Evolutionary conservation across 2,329 filamentous ascomycete genomes (phyloP).

Genomic region (Pseudocercospora crystallina): DNA sequence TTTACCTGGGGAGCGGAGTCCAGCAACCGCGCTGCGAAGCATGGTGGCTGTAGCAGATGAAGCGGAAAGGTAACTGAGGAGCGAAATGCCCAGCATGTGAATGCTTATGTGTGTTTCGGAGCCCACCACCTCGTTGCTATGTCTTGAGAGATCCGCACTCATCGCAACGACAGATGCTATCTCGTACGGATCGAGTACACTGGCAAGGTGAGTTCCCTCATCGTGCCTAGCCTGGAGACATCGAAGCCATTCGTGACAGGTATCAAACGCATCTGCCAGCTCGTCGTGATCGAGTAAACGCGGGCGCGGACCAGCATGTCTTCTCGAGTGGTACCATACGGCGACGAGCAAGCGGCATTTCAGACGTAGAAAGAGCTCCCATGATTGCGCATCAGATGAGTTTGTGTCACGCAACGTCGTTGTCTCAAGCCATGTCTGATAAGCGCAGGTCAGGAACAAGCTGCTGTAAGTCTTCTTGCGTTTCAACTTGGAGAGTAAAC

Average conservation of each 20-base stretch:
- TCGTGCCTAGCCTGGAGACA: background rate
- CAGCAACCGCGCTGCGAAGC: constrained; percentile 1
- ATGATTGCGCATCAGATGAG: no score
- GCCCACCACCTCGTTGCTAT: no score
- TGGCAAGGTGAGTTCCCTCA: background rate
- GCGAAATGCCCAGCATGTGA: background rate
- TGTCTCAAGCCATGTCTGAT: background rate
- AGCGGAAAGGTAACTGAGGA: constrained; percentile 5
- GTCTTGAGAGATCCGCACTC: background rate
- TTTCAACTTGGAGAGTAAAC: no score
- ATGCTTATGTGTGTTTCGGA: background rate
- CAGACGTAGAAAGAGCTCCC: background rate
- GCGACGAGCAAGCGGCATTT: background rate
- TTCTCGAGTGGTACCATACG: background rate
- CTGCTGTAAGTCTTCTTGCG: no score
- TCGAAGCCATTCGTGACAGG: constrained; percentile 1
- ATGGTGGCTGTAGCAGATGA: background rate
- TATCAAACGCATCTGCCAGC: background rate
- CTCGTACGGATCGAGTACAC: background rate
- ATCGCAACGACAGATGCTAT: background rate
- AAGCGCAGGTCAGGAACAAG: constrained; percentile 2
- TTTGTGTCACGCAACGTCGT: background rate
- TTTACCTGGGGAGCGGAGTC: no score
- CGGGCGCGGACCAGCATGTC: background rate
- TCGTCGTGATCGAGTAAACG: background rate